Conservation (phyloP, 2,329 filamentous ascomycete genomes). For the Scorias spongiosa region DNA sequence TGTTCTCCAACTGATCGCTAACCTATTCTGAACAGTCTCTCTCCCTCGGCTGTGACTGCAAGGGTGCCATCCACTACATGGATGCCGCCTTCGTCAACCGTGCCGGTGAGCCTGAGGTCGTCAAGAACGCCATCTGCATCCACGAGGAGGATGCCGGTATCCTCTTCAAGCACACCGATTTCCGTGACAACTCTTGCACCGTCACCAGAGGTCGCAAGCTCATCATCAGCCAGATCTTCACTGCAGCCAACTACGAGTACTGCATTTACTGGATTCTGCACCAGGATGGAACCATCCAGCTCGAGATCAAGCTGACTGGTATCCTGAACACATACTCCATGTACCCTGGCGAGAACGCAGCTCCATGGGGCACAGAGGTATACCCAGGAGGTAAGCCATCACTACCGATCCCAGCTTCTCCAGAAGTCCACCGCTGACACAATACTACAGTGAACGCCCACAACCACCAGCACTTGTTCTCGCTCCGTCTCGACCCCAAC, state of each 20-base stretch:
- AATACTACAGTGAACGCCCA: slow-evolving; percentile 58
- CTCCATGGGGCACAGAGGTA: slow-evolving; percentile 83
- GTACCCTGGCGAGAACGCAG: slow-evolving; percentile 62
- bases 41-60: slow-evolving; percentile 68
- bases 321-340: slow-evolving; percentile 86
- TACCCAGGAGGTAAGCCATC: slow-evolving; percentile 44
- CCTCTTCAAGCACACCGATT: slow-evolving; percentile 77
- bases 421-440: neutral
- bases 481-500: slow-evolving; percentile 72
- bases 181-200: slow-evolving; percentile 74
- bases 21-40: slow-evolving; percentile 30
- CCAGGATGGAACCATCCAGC: slow-evolving; percentile 81
- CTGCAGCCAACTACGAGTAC: slow-evolving; percentile 93
- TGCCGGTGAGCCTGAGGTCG: slow-evolving; percentile 53
- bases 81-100: slow-evolving; percentile 77
- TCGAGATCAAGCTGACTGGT: slow-evolving; percentile 77
- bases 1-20: too few relatives aligned
- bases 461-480: slow-evolving; percentile 94
- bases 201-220: slow-evolving; percentile 78
- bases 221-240: slow-evolving; percentile 82
- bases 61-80: slow-evolving; percentile 81
- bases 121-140: slow-evolving; percentile 91
- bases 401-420: neutral
- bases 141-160: slow-evolving; percentile 90
- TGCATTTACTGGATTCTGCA: slow-evolving; percentile 77